Conservation (phyloP, 2,329 filamentous ascomycete species). For the Cryphonectria naterciae region DNA sequence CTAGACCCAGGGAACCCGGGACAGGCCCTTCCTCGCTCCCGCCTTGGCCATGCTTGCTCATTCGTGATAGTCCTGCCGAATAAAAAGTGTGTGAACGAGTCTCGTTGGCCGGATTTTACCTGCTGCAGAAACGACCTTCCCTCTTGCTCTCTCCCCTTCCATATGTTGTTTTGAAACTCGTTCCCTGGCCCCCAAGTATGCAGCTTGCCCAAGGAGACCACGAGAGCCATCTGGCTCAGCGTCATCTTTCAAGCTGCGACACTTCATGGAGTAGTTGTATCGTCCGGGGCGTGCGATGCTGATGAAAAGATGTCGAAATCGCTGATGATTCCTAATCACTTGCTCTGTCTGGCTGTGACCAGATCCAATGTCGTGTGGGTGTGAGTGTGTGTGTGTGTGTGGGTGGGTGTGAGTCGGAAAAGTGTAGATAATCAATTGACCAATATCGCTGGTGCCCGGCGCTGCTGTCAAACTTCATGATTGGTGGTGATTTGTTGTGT, state of each 20-base stretch:
- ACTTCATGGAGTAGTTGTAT: constrained; percentile 1
- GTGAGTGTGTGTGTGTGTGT: neutral
- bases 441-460: constrained; percentile 11
- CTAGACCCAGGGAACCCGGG: neutral
- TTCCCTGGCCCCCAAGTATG: neutral
- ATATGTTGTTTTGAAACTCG: neutral
- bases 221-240: neutral
- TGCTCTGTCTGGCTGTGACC: constrained; percentile 2
- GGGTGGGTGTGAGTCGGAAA: neutral
- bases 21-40: constrained; percentile 1
- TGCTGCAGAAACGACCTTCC: neutral
- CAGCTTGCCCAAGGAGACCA: neutral
- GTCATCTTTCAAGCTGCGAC: neutral
- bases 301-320: constrained; percentile 15
- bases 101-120: neutral
- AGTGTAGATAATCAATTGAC: constrained; percentile 2
- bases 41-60: constrained; percentile 6
- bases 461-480: constrained; percentile 32
- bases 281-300: neutral
- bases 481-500: constrained; percentile 26
- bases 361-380: neutral
- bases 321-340: constrained; percentile 4
- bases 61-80: constrained; percentile 5
- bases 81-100: neutral
- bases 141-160: neutral